Evolutionary conservation across 2,329 filamentous ascomycete species (phyloP).

Genomic region (Stromatinia cepivora): DNA sequence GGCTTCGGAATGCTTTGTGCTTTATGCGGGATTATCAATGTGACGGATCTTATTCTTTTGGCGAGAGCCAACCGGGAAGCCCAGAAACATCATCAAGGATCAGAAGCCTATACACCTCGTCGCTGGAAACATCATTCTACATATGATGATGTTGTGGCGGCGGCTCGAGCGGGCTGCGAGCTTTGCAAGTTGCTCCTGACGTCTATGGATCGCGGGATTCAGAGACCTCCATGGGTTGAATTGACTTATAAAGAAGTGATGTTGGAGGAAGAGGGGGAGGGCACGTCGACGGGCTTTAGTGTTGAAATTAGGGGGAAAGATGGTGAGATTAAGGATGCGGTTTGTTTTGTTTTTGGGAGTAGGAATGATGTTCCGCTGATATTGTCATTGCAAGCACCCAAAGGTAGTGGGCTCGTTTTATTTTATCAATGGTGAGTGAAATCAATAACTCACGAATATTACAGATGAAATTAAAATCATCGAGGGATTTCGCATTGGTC

Average conservation of each 20-base stretch:
- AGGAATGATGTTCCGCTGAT: background rate
- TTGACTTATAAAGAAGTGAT: background rate
- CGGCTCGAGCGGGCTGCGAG: background rate
- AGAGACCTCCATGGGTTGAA: background rate
- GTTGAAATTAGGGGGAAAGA: background rate
- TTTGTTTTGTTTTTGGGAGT: background rate
- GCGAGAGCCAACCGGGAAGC: background rate
- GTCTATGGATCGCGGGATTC: background rate
- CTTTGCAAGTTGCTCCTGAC: background rate
- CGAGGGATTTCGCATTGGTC: background rate
- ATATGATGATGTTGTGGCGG: background rate
- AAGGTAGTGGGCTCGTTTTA: background rate
- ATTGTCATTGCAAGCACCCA: background rate
- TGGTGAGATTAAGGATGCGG: background rate
- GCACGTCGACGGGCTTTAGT: background rate
- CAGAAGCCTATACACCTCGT: too few relatives aligned
- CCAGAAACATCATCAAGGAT: too few relatives aligned
- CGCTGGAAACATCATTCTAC: background rate
- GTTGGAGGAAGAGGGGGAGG: background rate
- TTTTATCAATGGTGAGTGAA: too few relatives aligned
- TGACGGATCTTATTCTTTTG: background rate
- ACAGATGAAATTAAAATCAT: background rate
- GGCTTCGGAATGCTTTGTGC: conserved; percentile 6
- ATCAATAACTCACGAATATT: background rate
- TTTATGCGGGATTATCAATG: conserved; percentile 3